Base-by-base conservation (phyloP, 2,329 filamentous ascomycete genomes). In the Alternaria rosae region DNA sequence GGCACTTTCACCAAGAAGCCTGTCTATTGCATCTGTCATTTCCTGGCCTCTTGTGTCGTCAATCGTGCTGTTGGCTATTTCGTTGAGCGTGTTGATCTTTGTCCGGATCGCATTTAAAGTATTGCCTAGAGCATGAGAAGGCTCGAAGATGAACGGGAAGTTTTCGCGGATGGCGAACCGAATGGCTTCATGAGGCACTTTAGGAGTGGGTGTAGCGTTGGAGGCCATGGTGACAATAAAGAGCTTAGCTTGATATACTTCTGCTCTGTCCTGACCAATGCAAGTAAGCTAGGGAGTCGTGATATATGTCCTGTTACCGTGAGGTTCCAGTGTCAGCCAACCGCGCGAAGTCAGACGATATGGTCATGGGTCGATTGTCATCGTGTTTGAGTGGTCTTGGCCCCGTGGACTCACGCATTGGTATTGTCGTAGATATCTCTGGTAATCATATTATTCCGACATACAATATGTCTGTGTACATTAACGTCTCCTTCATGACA, bases 401-500 rank as follows among this genome's bases (percentile, higher is more conserved):
- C 11, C 25, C 11, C 11, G 28, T 6, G 20, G 10, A 10, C n/a
- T 30, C 47, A 11, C 13, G 47, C 20, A 51, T n/a, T 38, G 20
- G 7, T 21, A 32, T 15, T 30, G 12, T 23, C 28, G 15, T n/a
- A 6, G 11, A 32, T 15, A 20, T n/a, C 12, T 12, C 7, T 13
- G 13, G 11, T 51, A 38, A 23, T 12, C 20, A 8, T 51, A 38
- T n/a, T 25, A 25, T 51, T 38, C n/a, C 25, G 57, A 59, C 57
- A 59, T 59, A 23, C 42, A 15, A 32, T 15, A 26, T 55, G 51
- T 32, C 32, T 11, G 30, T 54, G 57, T 59, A 30, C 20, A 48
- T 59, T 32, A 41, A 26, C 52, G 4, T 25, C 17, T 15, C 44
- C 20, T 23, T 8, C 25, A 42, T 38, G 10, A 2, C 8, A 21